These are phyloP conservation scores for Globisporangium radiosum DNA, from an alignment of 352 stramenopile genomes.

Conservation along the genomic window DNA sequence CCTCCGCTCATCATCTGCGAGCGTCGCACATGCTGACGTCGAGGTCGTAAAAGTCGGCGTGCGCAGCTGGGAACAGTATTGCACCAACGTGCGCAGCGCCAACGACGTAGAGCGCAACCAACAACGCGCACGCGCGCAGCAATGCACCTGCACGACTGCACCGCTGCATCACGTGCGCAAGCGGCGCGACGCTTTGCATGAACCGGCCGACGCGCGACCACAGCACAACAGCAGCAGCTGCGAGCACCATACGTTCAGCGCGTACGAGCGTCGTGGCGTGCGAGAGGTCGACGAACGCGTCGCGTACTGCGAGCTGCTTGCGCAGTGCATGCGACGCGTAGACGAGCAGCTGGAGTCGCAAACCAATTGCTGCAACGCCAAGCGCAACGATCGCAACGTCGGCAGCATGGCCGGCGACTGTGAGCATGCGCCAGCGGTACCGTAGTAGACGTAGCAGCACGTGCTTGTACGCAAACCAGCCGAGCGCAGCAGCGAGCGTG, in stretches of 20 bases:
- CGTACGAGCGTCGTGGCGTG: conserved; percentile 20
- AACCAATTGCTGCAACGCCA: conserved; percentile 25
- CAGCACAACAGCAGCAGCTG: conserved; percentile 40
- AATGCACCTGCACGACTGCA: conserved; percentile 33
- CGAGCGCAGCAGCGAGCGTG: conserved; percentile 27
- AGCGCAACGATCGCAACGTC: conserved; percentile 48
- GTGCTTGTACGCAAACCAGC: conserved; percentile 43
- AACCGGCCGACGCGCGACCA: conserved; percentile 53
- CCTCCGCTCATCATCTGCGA: neutral
- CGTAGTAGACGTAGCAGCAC: conserved; percentile 38
- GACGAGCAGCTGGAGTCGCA: conserved; percentile 27
- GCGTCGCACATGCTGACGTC: conserved; percentile 39
- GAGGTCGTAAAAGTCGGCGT: conserved; percentile 30
- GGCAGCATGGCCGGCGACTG: conserved; percentile 37
- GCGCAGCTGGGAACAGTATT: conserved; percentile 32
- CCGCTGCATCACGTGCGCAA: conserved; percentile 37
- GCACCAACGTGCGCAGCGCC: conserved; percentile 36
- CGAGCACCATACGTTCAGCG: conserved; percentile 29
- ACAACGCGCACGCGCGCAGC: conserved; percentile 27
- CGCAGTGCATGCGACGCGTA: conserved; percentile 30
- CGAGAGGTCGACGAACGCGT: conserved; percentile 30
- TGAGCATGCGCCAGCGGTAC: conserved; percentile 62
- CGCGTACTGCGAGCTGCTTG: conserved; percentile 23
- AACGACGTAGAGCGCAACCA: conserved; percentile 40
- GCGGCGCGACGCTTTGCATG: conserved; percentile 30